These are phyloP conservation scores for Hyphopichia burtonii DNA, from an alignment of 1,139 yeast genomes.

Conservation along the genomic window DNA sequence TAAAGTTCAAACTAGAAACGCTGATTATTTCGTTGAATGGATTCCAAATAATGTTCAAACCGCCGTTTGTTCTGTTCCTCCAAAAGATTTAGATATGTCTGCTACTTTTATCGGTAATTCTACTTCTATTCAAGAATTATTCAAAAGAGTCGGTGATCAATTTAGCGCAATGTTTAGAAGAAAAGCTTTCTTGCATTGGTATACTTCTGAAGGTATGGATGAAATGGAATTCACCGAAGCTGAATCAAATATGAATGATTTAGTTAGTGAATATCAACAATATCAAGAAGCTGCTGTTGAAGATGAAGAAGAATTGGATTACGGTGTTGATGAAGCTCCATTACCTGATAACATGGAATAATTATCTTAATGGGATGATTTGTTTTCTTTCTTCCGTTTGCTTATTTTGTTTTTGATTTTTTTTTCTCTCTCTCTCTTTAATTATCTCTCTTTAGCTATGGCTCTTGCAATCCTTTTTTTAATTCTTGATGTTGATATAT, in stretches of 20 bases:
- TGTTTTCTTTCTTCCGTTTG: not conserved
- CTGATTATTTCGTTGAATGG: conserved; percentile 90
- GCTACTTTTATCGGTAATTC: conserved; percentile 93
- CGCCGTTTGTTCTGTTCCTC: conserved; percentile 88
- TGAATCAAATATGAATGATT: conserved; percentile 76
- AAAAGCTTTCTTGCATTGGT: conserved; percentile 96
- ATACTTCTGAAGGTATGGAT: conserved; percentile 94
- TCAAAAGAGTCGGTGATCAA: conserved; percentile 86
- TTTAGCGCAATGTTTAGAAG: conserved; percentile 90
- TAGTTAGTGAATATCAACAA: conserved; percentile 88
- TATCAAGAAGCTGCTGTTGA: conserved; percentile 82
- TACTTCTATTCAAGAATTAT: conserved; percentile 86
- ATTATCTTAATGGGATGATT: conserved; percentile 4
- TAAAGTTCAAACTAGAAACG: conserved; percentile 77
- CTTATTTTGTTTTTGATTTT: conserved; percentile 6
- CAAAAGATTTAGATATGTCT: conserved; percentile 80
- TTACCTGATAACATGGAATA: conserved; percentile 54
- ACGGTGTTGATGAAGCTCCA: conserved; percentile 58
- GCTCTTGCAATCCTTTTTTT: not conserved
- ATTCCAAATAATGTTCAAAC: conserved; percentile 96
- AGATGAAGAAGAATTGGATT: conserved; percentile 70
- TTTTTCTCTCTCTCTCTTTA: conserved; percentile 3
- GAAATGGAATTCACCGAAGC: conserved; percentile 93
- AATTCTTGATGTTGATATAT: conserved; percentile 1
- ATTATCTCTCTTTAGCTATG: not conserved